These are phyloP conservation scores for Fusarium nygamai DNA, from an alignment of 2,329 filamentous ascomycete species.

Conservation along the genomic window DNA sequence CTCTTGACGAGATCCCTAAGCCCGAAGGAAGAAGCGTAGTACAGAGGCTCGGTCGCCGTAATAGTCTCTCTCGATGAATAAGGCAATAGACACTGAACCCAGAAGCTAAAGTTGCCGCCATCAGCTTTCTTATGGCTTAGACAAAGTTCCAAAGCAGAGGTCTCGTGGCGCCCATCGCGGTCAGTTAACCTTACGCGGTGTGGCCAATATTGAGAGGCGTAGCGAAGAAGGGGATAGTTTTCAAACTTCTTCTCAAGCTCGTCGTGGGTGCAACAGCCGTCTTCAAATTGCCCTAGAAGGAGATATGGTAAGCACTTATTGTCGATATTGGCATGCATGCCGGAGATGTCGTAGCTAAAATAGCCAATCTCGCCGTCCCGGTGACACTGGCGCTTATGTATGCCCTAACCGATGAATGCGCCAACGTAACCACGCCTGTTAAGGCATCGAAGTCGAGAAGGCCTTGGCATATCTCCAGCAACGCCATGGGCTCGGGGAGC, in stretches of 20 bases:
- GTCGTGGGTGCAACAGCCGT: not conserved
- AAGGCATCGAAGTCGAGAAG: not conserved
- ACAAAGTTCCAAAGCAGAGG: fast-evolving
- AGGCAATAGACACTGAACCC: not conserved
- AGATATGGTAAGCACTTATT: not conserved
- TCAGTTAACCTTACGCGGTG: not conserved
- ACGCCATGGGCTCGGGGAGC: fast-evolving
- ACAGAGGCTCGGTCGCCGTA: not conserved
- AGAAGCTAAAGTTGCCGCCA: not conserved
- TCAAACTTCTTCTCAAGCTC: not conserved
- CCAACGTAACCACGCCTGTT: not conserved
- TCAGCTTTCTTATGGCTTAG: not conserved
- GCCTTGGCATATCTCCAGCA: not conserved
- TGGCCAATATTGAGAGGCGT: not conserved
- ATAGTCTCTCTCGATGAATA: not conserved
- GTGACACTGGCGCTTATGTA: not conserved
- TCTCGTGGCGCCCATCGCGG: not conserved
- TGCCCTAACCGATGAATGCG: not conserved
- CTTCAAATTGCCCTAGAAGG: not conserved
- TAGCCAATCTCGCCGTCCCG: not conserved
- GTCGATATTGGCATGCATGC: not conserved
- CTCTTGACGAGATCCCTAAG: not conserved
- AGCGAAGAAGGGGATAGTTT: not conserved
- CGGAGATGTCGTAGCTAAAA: not conserved
- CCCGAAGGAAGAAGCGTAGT: not conserved